Base-by-base conservation (phyloP, 768 basidiomycete species). In the Leccinum aurantiacum region DNA sequence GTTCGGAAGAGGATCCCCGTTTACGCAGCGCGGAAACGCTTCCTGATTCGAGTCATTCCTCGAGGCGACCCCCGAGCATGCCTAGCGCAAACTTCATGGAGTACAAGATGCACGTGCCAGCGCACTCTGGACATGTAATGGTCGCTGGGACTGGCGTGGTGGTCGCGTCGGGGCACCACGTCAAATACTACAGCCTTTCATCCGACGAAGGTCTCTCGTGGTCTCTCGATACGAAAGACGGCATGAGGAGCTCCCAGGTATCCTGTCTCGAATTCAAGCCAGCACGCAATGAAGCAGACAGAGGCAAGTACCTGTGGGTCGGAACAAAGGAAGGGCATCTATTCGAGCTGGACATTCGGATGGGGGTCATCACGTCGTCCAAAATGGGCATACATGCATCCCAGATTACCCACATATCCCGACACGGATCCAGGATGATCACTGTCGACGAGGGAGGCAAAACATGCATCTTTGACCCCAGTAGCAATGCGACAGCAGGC, bases 291-390 rank as follows among this genome's bases (percentile, higher is more conserved):
- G 65, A 74, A n/a, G 74, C 63, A 0, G 83, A 88, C 55, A 77
- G 81, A 17, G 91, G 90, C 3, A 78, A 78, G 31, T 80, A 84
- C 57, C 66, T 94, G 2, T 98, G 95, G 95, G 75, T 89, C 11
- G 96, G 95, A 4, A 93, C 93, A 29, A 94, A 91, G 75, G 93
- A 96, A 25, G 96, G 96, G 0, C 86, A 90, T 71, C 60, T 99
- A 25, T 80, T 88, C 64, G 95, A 97, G 77, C 64, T 96, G 57
- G 93, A 98, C 68, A 77, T 90, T 41, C 74, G 81, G 56, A 84
- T 80, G 3, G 89, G 87, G 0, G 64, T 66, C 5, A 72, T 93
- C 19, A 78, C 79, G 2, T 85, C 83, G 14, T 76, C 80, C 33
- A 90, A 87, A 61, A 77, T 80, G 37, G 77, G 79, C 13, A 84